Evolutionary conservation across 495 filamentous ascomycete genomes (phyloP), one percentile per base, ranked within the genome.

Genomic region (Aspergillus homomorphus): DNA sequence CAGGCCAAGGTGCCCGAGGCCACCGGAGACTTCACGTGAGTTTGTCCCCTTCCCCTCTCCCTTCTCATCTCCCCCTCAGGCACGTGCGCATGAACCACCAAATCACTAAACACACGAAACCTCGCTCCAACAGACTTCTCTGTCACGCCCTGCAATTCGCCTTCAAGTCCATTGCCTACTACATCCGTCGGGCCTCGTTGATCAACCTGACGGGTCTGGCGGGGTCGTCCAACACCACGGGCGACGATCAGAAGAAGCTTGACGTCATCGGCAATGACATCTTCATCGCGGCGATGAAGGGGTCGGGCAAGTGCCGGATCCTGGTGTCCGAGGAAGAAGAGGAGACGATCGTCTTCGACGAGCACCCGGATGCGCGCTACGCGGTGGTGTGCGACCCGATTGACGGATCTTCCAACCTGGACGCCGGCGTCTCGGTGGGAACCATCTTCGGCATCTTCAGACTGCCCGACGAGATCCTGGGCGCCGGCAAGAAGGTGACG

Each of bases 131-230:
- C 65, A 96, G 92, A 66, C 84, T 98, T 22, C 84, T 98, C 54
- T 97, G 91, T 82, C 94, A 98, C 71, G 92, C 95, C 58, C 87
- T 98, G 30, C 95, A 98, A 77, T 98, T 97, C 82, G 90, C 94
- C 64, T 98, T 98, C 86, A 98, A 98, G 80, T 92, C 89, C 54
- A 98, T 98, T 74, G 93, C 94, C 63, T 96, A 98, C 83, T 98
- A 97, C 80, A 98, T 98, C 77, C 91, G 94, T 66, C 86, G 94
- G 71, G 92, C 94, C 24, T 93, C 91, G n/a, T 80, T 98, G 50
- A 96, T 97, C 74, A 96, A 97, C 79, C 84, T 98, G 44, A 92
- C 90, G 38, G 94, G 94, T 46, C 86, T 98, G 22, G 94, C 94
- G 38, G 94, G 94, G 28, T 95, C 92, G 60, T 89, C 92, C 60